A percentile compares a stretch with the other conserved stretches of the same genome.
These are phyloP conservation scores for Venturia asperata DNA, from an alignment of 2,329 filamentous ascomycete species.

Conservation along the genomic window DNA sequence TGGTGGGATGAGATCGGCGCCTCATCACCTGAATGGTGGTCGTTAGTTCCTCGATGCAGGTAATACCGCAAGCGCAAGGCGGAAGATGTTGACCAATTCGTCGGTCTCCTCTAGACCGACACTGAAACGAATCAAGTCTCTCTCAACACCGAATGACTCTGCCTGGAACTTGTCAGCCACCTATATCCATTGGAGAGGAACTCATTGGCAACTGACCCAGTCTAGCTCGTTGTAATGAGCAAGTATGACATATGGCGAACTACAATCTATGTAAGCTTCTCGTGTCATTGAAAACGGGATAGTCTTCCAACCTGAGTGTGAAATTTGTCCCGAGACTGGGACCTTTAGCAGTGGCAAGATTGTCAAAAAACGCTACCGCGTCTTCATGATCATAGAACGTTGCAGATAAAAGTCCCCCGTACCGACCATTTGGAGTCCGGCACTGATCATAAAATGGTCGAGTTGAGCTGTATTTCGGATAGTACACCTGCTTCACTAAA, in stretches of 20 bases:
- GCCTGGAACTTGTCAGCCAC: constrained; percentile 40
- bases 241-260: constrained; percentile 82
- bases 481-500: constrained; percentile 70
- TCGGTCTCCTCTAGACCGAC: constrained; percentile 77
- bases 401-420: constrained; percentile 81
- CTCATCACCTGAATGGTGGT: neutral
- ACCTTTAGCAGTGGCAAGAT: constrained; percentile 80
- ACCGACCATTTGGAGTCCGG: constrained; percentile 66
- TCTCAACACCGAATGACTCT: constrained; percentile 70
- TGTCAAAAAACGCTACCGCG: constrained; percentile 77
- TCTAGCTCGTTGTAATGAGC: constrained; percentile 87
- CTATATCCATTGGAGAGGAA: neutral
- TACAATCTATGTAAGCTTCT: constrained; percentile 24
- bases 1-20: neutral
- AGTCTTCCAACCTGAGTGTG: constrained; percentile 54
- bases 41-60: constrained; percentile 1
- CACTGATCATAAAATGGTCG: constrained; percentile 70
- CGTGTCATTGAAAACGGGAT: neutral
- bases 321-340: constrained; percentile 96
- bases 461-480: constrained; percentile 72
- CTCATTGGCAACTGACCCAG: constrained; percentile 55
- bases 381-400: constrained; percentile 65
- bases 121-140: constrained; percentile 74
- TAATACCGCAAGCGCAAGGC: constrained; percentile 59
- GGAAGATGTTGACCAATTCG: constrained; percentile 58